These are phyloP conservation scores for Backusella morwellensis DNA, from an alignment of 192 early-diverging fungal genomes.

Conservation along the genomic window DNA sequence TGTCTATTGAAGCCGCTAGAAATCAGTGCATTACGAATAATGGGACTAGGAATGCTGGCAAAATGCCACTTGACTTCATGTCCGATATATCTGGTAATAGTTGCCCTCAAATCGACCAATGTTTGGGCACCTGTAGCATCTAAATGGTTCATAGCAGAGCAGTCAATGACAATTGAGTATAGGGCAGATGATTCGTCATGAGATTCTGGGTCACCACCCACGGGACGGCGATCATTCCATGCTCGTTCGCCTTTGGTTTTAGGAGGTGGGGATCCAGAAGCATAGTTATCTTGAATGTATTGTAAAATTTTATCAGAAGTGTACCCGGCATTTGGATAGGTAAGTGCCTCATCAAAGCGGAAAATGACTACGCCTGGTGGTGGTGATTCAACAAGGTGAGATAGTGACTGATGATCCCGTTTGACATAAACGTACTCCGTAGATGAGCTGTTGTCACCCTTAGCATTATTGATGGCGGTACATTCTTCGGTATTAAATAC, in stretches of 20 bases:
- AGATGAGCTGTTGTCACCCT: background rate
- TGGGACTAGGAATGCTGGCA: background rate
- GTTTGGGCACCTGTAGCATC: slow-evolving; percentile 19
- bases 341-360: slow-evolving; percentile 30
- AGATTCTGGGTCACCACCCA: background rate
- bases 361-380: slow-evolving; percentile 26
- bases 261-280: slow-evolving; percentile 11
- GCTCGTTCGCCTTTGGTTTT: slow-evolving; percentile 16
- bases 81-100: slow-evolving; percentile 12
- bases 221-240: slow-evolving; percentile 24
- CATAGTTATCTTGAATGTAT: slow-evolving; percentile 18
- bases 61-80: slow-evolving; percentile 30
- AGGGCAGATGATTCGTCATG: background rate
- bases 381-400: slow-evolving; percentile 15
- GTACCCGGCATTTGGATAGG: slow-evolving; percentile 26
- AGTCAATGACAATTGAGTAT: slow-evolving; percentile 30
- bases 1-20: slow-evolving; percentile 18
- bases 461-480: background rate
- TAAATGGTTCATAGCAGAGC: slow-evolving; percentile 11
- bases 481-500: slow-evolving; percentile 3
- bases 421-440: slow-evolving; percentile 21
- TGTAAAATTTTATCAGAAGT: slow-evolving; percentile 29
- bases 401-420: slow-evolving; percentile 8
- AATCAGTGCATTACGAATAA: slow-evolving; percentile 14
- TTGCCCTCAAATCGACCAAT: background rate